Percentiles rank a stretch among this genome's conserved stretches.
Conservation (phyloP, 331 rosid genomes). For the Stylosanthes scabra region DNA sequence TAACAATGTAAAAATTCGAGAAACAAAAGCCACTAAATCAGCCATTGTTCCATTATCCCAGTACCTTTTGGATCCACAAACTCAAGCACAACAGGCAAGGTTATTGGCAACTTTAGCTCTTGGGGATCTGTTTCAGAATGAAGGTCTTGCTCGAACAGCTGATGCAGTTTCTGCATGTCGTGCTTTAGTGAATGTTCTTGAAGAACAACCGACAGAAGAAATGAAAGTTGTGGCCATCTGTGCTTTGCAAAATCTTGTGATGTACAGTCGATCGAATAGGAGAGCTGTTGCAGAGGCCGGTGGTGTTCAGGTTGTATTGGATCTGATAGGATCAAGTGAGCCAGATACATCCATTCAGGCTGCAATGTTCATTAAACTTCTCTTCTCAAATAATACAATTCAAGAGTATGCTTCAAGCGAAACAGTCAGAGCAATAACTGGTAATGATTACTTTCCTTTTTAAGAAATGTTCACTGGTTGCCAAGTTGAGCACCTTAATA, state of each 20-base stretch:
- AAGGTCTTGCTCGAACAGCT: constrained; percentile 90
- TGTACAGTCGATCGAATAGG: constrained; percentile 91
- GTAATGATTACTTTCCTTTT: constrained; percentile 57
- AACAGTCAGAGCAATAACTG: constrained; percentile 96
- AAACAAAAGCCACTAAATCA: constrained; percentile 86
- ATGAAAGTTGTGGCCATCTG: constrained; percentile 99
- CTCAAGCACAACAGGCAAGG: constrained; percentile 99
- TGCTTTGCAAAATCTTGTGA: constrained; percentile 97
- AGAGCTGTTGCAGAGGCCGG: constrained; percentile 99
- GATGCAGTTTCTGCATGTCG: constrained; percentile 99
- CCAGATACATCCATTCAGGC: constrained; percentile 97
- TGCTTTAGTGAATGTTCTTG: constrained; percentile 97
- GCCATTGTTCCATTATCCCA: constrained; percentile 93
- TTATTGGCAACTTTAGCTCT: constrained; percentile 96
- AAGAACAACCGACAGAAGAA: constrained; percentile 98
- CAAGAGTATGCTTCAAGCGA: constrained; percentile 99
- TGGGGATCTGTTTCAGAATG: constrained; percentile 96
- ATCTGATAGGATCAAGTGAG: constrained; percentile 92
- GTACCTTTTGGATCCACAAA: constrained; percentile 97
- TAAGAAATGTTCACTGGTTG: constrained; percentile 24
- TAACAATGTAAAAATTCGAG: constrained; percentile 96
- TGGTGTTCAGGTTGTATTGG: constrained; percentile 98
- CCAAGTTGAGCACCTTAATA: background rate
- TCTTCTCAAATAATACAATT: constrained; percentile 95
- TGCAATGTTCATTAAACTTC: constrained; percentile 94